phyloP scores from a whole-genome alignment of 805 yeast genomes.

The Suhomyces kilbournensis region DNA sequence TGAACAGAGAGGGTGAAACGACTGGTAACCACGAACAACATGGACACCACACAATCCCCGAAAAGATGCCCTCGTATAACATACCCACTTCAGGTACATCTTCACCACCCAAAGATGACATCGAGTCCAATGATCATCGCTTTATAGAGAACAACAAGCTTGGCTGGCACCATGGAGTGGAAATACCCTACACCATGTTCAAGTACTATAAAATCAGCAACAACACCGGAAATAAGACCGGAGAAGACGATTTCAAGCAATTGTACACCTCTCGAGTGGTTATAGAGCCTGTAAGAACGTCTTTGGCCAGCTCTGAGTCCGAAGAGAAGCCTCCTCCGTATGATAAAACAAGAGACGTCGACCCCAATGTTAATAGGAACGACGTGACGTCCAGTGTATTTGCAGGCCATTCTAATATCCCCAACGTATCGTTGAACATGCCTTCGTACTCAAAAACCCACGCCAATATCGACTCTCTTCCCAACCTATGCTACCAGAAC shows the following conservation, averaged over 20 bases:
- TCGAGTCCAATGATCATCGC: too few species aligned
- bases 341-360: conserved; percentile 1
- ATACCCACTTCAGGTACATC: too few species aligned
- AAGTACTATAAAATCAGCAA: conserved; percentile 17
- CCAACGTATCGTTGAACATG: conserved; percentile 21
- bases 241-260: conserved; percentile 14
- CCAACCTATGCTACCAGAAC: conserved; percentile 30
- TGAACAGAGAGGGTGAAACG: neutral
- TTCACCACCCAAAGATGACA: too few species aligned
- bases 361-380: conserved; percentile 4
- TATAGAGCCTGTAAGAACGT: conserved; percentile 17
- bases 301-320: conserved; percentile 4
- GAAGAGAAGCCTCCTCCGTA: neutral
- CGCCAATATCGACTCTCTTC: conserved; percentile 13
- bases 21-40: neutral
- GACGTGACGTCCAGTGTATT: conserved; percentile 15
- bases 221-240: conserved; percentile 10
- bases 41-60: neutral
- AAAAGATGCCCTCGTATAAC: too few species aligned
- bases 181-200: conserved; percentile 25
- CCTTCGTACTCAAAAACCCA: conserved; percentile 12
- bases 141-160: neutral
- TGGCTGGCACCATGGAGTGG: conserved; percentile 29
- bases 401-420: conserved; percentile 27
- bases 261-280: conserved; percentile 21